Percentiles rank a stretch among this genome's conserved stretches.
phyloP scores from a whole-genome alignment of 208 protist genomes.

The Crithidia expoeki region DNA sequence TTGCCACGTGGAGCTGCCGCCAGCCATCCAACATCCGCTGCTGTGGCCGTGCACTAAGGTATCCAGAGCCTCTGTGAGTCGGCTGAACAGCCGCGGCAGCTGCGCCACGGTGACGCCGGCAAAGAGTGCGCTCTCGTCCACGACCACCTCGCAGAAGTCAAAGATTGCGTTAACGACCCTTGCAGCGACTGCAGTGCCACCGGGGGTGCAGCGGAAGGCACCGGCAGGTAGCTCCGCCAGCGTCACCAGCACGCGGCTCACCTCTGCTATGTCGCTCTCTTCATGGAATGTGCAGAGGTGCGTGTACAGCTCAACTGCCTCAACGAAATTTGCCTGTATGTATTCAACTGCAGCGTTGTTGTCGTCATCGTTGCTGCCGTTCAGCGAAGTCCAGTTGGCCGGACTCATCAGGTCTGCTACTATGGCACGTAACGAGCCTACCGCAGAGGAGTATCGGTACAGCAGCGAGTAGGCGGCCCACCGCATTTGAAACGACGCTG shows the following conservation, averaged over 20 bases:
- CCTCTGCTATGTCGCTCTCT: not conserved
- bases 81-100: slow-evolving; percentile 25
- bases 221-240: slow-evolving; percentile 28
- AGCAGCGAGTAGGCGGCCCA: slow-evolving; percentile 18
- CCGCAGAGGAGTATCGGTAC: slow-evolving; percentile 31
- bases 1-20: slow-evolving; percentile 19
- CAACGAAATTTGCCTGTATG: slow-evolving; percentile 10
- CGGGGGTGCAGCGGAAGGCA: slow-evolving; percentile 12
- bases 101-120: slow-evolving; percentile 21
- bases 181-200: slow-evolving; percentile 17
- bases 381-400: slow-evolving; percentile 13
- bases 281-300: slow-evolving; percentile 14
- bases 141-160: slow-evolving; percentile 12
- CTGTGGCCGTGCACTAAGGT: slow-evolving; percentile 3
- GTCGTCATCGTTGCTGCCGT: not conserved
- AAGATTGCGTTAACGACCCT: slow-evolving; percentile 16
- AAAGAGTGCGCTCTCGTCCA: slow-evolving; percentile 16
- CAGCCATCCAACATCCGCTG: slow-evolving; percentile 13
- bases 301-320: slow-evolving; percentile 16
- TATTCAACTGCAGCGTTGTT: slow-evolving; percentile 6
- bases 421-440: slow-evolving; percentile 12
- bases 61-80: slow-evolving; percentile 27
- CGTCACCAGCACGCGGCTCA: slow-evolving; percentile 3
- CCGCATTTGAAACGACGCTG: slow-evolving; percentile 26
- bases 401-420: slow-evolving; percentile 20